Conservation (phyloP, 139 green algal genomes). For the Chlamydomonas sp. region DNA sequence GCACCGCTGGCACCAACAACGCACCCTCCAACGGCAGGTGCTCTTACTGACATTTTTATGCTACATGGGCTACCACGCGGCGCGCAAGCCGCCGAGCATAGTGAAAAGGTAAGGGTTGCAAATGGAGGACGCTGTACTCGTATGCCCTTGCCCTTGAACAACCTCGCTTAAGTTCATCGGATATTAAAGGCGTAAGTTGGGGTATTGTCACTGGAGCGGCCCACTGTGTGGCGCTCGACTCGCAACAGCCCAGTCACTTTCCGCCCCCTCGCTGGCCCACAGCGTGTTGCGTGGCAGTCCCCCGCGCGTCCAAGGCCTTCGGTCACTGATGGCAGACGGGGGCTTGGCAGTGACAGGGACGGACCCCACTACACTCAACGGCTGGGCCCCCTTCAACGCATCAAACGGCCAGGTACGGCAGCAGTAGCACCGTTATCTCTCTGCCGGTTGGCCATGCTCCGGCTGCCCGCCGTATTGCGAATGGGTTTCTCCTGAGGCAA, state of each 20-base stretch:
- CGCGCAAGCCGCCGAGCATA: conserved; percentile 90
- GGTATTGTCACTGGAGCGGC: too few relatives aligned
- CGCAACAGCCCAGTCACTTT: not conserved
- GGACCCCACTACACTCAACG: conserved; percentile 42
- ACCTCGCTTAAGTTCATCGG: too few relatives aligned
- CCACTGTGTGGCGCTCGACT: not conserved
- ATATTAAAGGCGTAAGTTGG: too few relatives aligned
- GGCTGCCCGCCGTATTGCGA: too few relatives aligned
- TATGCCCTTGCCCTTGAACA: not conserved
- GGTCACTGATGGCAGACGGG: not conserved
- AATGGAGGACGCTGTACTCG: not conserved
- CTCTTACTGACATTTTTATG: conserved; percentile 91
- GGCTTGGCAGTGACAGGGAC: not conserved
- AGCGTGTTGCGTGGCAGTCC: conserved; percentile 17
- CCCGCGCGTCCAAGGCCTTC: not conserved
- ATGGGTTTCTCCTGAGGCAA: too few relatives aligned
- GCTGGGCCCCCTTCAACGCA: conserved; percentile 92
- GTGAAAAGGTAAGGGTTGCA: conserved; percentile 79
- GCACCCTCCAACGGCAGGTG: conserved; percentile 54
- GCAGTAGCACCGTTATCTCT: not conserved
- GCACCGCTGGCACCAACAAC: not conserved
- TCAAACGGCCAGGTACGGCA: conserved; percentile 67
- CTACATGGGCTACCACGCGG: conserved; percentile 93
- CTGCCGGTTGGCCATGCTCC: too few relatives aligned
- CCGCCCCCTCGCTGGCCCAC: not conserved